Base-by-base conservation (phyloP, 805 yeast species). In the Teunomyces atbi region DNA sequence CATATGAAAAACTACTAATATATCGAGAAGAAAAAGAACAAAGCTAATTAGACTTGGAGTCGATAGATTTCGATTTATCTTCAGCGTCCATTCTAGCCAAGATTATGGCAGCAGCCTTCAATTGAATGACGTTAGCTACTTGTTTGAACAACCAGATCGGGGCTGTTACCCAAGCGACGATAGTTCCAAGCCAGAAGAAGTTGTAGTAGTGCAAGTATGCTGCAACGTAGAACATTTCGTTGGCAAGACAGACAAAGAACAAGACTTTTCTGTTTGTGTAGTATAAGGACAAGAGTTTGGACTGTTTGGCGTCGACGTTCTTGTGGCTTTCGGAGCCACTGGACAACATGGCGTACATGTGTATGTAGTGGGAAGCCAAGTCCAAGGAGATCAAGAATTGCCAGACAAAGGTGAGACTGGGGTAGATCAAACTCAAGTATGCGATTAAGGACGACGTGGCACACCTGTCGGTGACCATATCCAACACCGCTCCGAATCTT, bases 391-490 rank as follows among this genome's bases (percentile, higher is more conserved):
- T 83, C 56, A 94, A 74, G 20, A 88, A 56, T 70, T 94, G 99
- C 83, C 92, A 91, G 6, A 82, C 54, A 10, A 87, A 67, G 43
- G 80, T 72, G 67, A 74, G 86, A 27, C 66, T 57, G 6, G 97
- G 97, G 60, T 88, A 92, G 40, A 86, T 72, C 30, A 87, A 83
- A 54, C 94, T 81, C 47, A 94, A 74, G 65, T 79, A 94, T 64
- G 96, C 90, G 55, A 94, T 83, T 59, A 94, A 77, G n/a, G 96
- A 86, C 11, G 96, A 81, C 0, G 99, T 94, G 11, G 99, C 91
- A 64, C 97, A 94, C 61, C 99, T 78, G 65, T 94, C 99, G 15
- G 99, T 92, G 27, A 94, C 97, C 99, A 94, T 94, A 67, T 94
- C 99, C 57, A 94, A 77, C 16, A 95, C 96, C 15, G 99, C 98